A percentile compares a stretch with the other conserved stretches of the same genome.
These are phyloP conservation scores for Leishmania mexicana DNA, from an alignment of 208 protist genomes.

Conservation along the genomic window DNA sequence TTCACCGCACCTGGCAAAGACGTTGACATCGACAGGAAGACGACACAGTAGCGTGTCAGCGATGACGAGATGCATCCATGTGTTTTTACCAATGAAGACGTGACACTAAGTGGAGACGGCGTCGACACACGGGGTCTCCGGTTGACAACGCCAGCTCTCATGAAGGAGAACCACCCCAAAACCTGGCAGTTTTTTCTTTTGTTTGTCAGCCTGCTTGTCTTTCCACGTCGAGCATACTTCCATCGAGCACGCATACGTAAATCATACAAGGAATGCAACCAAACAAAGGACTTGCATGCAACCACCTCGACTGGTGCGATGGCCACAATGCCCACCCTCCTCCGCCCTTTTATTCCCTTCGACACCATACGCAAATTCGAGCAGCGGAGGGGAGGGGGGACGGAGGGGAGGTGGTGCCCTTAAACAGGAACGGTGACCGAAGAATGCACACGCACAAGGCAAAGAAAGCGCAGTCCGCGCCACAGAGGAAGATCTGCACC, in stretches of 20 bases:
- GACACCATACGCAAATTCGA: background rate
- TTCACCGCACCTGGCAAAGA: background rate
- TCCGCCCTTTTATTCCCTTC: background rate
- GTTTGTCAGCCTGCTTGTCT: background rate
- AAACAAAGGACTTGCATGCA: too few relatives aligned
- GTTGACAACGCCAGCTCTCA: background rate
- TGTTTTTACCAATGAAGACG: background rate
- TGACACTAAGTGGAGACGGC: background rate
- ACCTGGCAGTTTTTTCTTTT: background rate
- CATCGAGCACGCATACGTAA: background rate
- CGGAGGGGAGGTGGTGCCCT: background rate
- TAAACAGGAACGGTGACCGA: background rate
- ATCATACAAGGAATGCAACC: background rate
- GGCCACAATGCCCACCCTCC: too few relatives aligned
- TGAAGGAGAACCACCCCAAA: background rate
- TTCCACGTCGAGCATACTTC: background rate
- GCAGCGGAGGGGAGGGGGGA: too few relatives aligned
- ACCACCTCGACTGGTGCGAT: too few relatives aligned
- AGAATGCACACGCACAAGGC: background rate
- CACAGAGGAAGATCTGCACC: too few relatives aligned
- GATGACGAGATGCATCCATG: background rate
- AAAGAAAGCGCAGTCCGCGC: background rate
- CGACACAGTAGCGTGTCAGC: background rate
- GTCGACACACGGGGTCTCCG: background rate
- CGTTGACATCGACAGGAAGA: background rate